phyloP scores from a whole-genome alignment of 352 stramenopile genomes.

The Pythium inflatum region DNA sequence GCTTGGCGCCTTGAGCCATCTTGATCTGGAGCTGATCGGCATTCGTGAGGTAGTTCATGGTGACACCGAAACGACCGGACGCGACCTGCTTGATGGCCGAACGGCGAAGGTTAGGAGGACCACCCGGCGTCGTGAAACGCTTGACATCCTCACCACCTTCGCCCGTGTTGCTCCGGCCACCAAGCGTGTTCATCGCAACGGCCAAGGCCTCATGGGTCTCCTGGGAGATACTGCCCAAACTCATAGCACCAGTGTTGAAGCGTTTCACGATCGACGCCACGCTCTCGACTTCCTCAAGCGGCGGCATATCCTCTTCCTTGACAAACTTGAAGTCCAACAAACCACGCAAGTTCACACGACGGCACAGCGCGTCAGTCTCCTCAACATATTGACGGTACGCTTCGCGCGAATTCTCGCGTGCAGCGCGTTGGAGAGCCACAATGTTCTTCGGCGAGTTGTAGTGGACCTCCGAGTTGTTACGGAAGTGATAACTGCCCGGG shows the following conservation, averaged over 20 bases:
- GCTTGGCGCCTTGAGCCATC: slow-evolving; percentile 97
- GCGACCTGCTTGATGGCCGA: slow-evolving; percentile 97
- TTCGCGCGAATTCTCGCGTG: slow-evolving; percentile 91
- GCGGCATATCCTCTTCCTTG: slow-evolving; percentile 82
- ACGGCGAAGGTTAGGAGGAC: slow-evolving; percentile 59
- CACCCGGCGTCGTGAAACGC: slow-evolving; percentile 60
- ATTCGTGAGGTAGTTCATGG: slow-evolving; percentile 97
- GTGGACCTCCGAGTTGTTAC: slow-evolving; percentile 94
- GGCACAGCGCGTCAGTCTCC: slow-evolving; percentile 86
- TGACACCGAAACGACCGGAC: slow-evolving; percentile 96
- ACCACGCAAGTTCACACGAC: slow-evolving; percentile 93
- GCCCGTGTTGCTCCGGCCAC: slow-evolving; percentile 95
- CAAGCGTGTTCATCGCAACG: slow-evolving; percentile 95
- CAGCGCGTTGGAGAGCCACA: slow-evolving; percentile 93
- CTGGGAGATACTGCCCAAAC: slow-evolving; percentile 94
- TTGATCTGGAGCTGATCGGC: slow-evolving; percentile 98
- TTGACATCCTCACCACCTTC: slow-evolving; percentile 95
- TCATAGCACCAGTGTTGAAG: slow-evolving; percentile 97
- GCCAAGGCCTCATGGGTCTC: slow-evolving; percentile 96
- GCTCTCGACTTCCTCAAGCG: slow-evolving; percentile 94
- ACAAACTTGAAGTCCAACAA: slow-evolving; percentile 96
- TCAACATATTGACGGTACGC: slow-evolving; percentile 93
- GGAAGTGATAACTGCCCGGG: slow-evolving; percentile 95
- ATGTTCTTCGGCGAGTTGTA: slow-evolving; percentile 96
- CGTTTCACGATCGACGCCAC: slow-evolving; percentile 95